Conservation (phyloP, 306 rosid species). For the Prunus fruticosa region DNA sequence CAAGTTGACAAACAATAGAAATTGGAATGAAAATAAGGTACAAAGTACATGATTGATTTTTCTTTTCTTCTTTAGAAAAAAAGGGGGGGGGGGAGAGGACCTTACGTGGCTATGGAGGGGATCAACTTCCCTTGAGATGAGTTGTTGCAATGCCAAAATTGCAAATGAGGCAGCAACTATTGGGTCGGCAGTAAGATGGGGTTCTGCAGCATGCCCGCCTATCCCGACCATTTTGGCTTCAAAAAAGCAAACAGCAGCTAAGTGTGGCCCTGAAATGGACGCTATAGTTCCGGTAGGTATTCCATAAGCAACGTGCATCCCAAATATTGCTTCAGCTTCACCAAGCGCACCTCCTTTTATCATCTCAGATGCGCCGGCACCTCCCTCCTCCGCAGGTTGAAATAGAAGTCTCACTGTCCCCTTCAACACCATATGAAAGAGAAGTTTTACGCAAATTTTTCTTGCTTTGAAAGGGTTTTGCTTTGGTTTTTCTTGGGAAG, state of each 20-base stretch:
- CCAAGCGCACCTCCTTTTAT: constrained; percentile 60
- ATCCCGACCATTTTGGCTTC: constrained; percentile 51
- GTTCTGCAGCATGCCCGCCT: constrained; percentile 66
- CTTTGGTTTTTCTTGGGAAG: too few relatives aligned
- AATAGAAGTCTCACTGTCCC: constrained; percentile 70
- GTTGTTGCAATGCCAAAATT: constrained; percentile 64
- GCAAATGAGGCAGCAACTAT: constrained; percentile 64
- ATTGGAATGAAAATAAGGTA: background rate
- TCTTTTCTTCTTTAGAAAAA: background rate
- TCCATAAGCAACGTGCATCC: constrained; percentile 36
- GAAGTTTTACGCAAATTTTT: background rate
- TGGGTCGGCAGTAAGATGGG: constrained; percentile 51
- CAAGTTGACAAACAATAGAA: background rate
- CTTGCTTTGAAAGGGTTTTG: background rate
- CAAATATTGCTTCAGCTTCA: constrained; percentile 61
- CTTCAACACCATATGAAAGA: constrained; percentile 38
- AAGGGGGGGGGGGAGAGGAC: background rate
- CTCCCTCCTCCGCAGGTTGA: constrained; percentile 86
- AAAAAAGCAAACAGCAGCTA: constrained; percentile 59
- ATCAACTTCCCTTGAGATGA: constrained; percentile 68
- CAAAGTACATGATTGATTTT: background rate
- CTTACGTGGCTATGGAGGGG: constrained; percentile 61
- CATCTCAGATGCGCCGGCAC: constrained; percentile 51
- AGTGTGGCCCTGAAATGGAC: constrained; percentile 45
- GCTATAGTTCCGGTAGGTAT: constrained; percentile 55